Conservation (phyloP, 495 filamentous ascomycete genomes). For the Aspergillus heteromorphus region DNA sequence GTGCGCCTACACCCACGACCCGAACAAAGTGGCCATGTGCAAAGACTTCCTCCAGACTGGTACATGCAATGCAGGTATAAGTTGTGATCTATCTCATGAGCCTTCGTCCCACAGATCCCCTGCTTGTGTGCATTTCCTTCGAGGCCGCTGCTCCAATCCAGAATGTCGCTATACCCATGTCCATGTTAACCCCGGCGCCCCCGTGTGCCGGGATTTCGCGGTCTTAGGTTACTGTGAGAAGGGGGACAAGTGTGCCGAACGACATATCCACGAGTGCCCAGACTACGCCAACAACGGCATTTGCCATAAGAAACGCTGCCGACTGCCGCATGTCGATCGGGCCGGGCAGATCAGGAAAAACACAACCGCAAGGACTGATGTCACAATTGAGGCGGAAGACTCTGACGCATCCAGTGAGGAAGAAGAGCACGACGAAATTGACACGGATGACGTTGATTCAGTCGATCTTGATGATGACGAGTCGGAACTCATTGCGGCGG, state of each 20-base stretch:
- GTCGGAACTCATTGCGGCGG: constrained; percentile 40
- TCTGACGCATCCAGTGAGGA: constrained; percentile 83
- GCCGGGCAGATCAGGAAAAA: constrained; percentile 66
- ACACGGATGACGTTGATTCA: constrained; percentile 85
- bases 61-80: constrained; percentile 69
- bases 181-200: constrained; percentile 71
- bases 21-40: constrained; percentile 86
- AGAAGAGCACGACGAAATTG: constrained; percentile 65
- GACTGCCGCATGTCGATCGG: constrained; percentile 80
- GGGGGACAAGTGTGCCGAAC: constrained; percentile 70
- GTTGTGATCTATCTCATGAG: constrained; percentile 92
- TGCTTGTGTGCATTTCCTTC: constrained; percentile 82
- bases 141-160: constrained; percentile 83
- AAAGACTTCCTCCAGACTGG: constrained; percentile 77
- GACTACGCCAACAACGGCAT: constrained; percentile 87
- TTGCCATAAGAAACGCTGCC: constrained; percentile 80
- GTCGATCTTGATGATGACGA: constrained; percentile 80
- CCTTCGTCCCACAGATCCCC: constrained; percentile 80
- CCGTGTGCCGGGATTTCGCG: constrained; percentile 80
- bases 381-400: constrained; percentile 47
- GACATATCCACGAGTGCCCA: constrained; percentile 87
- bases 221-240: constrained; percentile 86
- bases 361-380: constrained; percentile 37
- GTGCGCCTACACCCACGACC: constrained; percentile 82
- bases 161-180: constrained; percentile 89